Conservation (phyloP, 495 filamentous ascomycete species). For the Podospora anserina region DNA sequence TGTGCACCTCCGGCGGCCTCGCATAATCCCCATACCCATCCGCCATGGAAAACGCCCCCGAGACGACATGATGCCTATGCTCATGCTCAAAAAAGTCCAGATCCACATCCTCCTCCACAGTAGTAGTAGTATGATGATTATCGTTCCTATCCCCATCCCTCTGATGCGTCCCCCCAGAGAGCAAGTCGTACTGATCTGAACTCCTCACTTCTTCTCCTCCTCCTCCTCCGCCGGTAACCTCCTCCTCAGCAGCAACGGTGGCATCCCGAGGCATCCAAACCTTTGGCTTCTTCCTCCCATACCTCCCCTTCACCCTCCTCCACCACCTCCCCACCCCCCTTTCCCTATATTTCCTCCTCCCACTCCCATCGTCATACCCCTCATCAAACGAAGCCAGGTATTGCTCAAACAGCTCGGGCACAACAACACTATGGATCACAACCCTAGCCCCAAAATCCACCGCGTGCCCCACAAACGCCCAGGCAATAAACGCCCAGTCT, state of each 20-base stretch:
- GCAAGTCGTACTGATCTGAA: not conserved
- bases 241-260: not conserved
- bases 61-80: not conserved
- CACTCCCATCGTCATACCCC: not conserved
- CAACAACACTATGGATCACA: slow-evolving; percentile 14
- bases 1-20: not conserved
- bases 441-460: slow-evolving; percentile 19
- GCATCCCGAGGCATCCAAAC: not conserved
- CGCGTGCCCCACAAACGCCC: slow-evolving; percentile 21
- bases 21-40: not conserved
- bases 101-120: not conserved
- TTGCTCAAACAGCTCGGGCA: slow-evolving; percentile 19
- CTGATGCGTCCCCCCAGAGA: not conserved
- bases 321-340: not conserved
- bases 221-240: not conserved
- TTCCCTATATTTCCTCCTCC: not conserved
- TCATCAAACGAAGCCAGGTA: slow-evolving; percentile 39
- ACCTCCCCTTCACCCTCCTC: not conserved
- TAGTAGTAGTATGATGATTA: not conserved
- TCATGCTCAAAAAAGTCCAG: not conserved
- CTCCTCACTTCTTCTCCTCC: not conserved
- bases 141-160: not conserved
- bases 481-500: slow-evolving; percentile 25
- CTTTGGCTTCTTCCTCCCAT: not conserved
- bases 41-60: not conserved